Base-by-base conservation (phyloP, 202 grass and related monocot genomes). In the Sporobolus alterniflorus region DNA sequence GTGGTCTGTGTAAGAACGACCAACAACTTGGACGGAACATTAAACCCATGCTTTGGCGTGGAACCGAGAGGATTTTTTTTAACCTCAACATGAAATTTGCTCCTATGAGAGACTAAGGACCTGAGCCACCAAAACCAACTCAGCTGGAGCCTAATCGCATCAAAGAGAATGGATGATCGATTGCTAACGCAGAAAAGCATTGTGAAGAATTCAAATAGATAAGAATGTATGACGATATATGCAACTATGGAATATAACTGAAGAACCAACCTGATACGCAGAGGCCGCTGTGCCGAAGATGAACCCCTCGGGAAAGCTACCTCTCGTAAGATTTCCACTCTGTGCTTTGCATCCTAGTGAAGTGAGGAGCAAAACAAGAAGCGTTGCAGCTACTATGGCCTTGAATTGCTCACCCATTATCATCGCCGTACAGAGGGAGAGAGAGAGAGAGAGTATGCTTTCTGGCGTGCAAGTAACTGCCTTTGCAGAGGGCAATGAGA, bases 251-350 rank as follows among this genome's bases (percentile, higher is more conserved):
- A 26, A 2, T 18, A 5, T 12, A 55, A 26, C 54, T 57, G 17
- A 33, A 30, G 2, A 17, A 71, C 46, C n/a, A 55, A 98, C 96
- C 96, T 98, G 96, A 63, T 93, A 98, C 11, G 96, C 78, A 47
- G 96, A 90, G 51, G 96, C 84, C 78, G 96, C 92, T 47, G 90
- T 95, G 83, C 96, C 96, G 84, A 98, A 98, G 14, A 93, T 83
- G 85, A 98, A 98, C 0, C 92, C 92, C 74, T 90, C 33, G 32
- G 96, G 96, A 49, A 98, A 98, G 71, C 90, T 95, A 16, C 83
- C 80, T 62, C 96, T 84, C 32, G 78, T 93, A 16, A 98, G 87
- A 56, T 24, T 56, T 56, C 21, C 9, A 56, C 3, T 57, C n/a
- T 57, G 22, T 57, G 54, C 54, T 26, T 57, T 13, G 22, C 54